These are phyloP conservation scores for Mycena vulgaris DNA, from an alignment of 768 basidiomycete genomes.

Conservation along the genomic window DNA sequence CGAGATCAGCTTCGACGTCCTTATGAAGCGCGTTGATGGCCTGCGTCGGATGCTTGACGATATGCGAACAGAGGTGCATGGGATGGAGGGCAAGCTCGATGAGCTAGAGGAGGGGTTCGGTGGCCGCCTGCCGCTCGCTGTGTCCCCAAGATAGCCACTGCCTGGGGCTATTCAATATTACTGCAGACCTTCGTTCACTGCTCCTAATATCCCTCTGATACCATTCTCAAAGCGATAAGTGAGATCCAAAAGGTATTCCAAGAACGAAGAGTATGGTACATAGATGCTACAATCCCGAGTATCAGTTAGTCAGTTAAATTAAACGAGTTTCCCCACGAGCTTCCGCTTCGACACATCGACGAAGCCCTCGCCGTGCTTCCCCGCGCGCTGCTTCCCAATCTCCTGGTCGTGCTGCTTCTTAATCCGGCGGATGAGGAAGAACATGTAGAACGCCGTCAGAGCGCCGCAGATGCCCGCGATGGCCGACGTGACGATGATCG, in stretches of 20 bases:
- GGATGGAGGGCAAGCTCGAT: slow-evolving; percentile 6
- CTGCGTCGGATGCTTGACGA: slow-evolving; percentile 9
- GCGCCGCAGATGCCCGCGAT: slow-evolving; percentile 59
- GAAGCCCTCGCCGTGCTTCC: slow-evolving; percentile 48
- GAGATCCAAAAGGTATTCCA: neutral
- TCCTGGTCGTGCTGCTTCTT: slow-evolving; percentile 59
- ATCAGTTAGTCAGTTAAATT: neutral
- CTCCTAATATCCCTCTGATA: too few species aligned
- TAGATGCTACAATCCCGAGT: neutral
- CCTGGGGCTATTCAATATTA: too few species aligned
- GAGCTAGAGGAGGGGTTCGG: slow-evolving; percentile 7
- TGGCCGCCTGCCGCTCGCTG: neutral
- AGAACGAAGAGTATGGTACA: neutral
- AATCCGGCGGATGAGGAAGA: slow-evolving; percentile 61
- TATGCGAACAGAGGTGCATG: slow-evolving; percentile 4
- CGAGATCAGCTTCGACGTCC: slow-evolving; percentile 21
- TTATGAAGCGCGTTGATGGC: slow-evolving; percentile 16
- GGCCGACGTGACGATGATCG: slow-evolving; percentile 62
- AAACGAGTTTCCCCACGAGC: neutral
- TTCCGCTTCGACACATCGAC: slow-evolving; percentile 30
- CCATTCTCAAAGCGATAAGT: too few species aligned
- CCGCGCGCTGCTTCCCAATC: slow-evolving; percentile 59
- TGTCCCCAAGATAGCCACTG: too few species aligned
- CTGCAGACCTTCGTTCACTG: too few species aligned
- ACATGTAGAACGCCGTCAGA: slow-evolving; percentile 58